A percentile compares a stretch with the other conserved stretches of the same genome.
phyloP scores from a whole-genome alignment of 345 rosid species.

The Acer campestre region DNA sequence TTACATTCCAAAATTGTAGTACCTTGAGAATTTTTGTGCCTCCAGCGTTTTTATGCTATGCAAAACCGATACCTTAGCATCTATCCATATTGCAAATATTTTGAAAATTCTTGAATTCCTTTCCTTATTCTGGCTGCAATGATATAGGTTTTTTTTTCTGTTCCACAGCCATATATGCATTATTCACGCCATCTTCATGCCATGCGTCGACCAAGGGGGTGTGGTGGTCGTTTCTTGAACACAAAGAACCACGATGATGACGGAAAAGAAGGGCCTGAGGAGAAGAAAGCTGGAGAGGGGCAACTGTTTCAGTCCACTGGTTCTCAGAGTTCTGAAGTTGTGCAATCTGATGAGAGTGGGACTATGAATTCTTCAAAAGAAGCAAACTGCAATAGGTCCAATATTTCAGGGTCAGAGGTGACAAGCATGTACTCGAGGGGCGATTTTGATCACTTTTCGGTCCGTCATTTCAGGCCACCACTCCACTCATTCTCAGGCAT shows the following conservation, averaged over 20 bases:
- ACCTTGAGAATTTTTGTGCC: not conserved
- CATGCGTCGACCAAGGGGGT: conserved; percentile 95
- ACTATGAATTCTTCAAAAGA: conserved; percentile 61
- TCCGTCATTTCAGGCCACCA: conserved; percentile 42
- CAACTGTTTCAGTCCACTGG: conserved; percentile 46
- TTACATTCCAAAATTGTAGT: not conserved
- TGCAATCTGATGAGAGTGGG: conserved; percentile 75
- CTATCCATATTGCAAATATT: not conserved
- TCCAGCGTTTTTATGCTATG: not conserved
- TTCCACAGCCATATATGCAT: conserved; percentile 84
- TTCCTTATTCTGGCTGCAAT: not conserved
- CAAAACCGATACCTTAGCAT: not conserved
- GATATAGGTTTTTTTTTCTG: conserved; percentile 17
- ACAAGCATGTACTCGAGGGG: conserved; percentile 64
- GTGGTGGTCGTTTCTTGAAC: conserved; percentile 96
- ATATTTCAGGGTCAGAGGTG: conserved; percentile 68
- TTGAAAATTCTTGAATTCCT: not conserved
- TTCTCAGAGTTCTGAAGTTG: conserved; percentile 78
- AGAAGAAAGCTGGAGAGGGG: conserved; percentile 30
- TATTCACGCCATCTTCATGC: conserved; percentile 93
- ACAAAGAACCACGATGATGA: conserved; percentile 31
- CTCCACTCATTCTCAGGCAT: conserved; percentile 46
- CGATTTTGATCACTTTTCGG: conserved; percentile 28
- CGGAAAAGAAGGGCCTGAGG: conserved; percentile 34
- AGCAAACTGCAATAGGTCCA: conserved; percentile 43